phyloP scores from a whole-genome alignment of 495 filamentous ascomycete genomes.

The Podospora tetraspora region DNA sequence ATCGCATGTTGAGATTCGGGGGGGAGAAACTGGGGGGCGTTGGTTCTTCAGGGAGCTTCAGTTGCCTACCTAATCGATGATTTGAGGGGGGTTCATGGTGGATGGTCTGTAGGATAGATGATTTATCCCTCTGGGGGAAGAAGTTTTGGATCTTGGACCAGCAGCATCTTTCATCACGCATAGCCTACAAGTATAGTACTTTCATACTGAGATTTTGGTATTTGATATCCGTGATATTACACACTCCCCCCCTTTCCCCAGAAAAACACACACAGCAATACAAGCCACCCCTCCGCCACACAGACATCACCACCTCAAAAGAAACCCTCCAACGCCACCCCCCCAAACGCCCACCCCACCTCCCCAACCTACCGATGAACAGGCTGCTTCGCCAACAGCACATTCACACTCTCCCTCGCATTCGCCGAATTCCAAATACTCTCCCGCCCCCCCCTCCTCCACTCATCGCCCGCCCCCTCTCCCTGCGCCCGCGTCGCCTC shows the following conservation, averaged over 20 bases:
- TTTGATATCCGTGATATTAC: background rate
- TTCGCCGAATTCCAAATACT: slow-evolving; percentile 50
- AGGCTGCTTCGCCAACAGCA: slow-evolving; percentile 43
- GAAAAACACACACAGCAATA: background rate
- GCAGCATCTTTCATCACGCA: background rate
- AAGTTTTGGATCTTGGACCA: background rate
- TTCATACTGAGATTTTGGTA: background rate
- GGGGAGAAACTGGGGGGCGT: too few species aligned
- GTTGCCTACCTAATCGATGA: background rate
- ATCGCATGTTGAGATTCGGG: background rate
- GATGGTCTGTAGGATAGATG: background rate
- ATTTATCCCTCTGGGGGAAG: background rate
- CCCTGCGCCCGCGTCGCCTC: slow-evolving; percentile 62
- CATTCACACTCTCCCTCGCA: slow-evolving; percentile 52
- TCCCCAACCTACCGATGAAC: slow-evolving; percentile 12
- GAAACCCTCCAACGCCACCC: background rate
- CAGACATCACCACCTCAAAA: background rate
- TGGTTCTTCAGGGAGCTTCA: background rate
- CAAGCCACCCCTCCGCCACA: background rate
- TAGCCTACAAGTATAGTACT: background rate
- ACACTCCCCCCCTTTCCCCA: background rate
- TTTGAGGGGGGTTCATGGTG: background rate
- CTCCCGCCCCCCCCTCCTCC: slow-evolving; percentile 47
- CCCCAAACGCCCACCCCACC: background rate
- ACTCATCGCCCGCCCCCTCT: slow-evolving; percentile 54